phyloP scores from a whole-genome alignment of 331 rosid genomes.

The Malus hybrid region DNA sequence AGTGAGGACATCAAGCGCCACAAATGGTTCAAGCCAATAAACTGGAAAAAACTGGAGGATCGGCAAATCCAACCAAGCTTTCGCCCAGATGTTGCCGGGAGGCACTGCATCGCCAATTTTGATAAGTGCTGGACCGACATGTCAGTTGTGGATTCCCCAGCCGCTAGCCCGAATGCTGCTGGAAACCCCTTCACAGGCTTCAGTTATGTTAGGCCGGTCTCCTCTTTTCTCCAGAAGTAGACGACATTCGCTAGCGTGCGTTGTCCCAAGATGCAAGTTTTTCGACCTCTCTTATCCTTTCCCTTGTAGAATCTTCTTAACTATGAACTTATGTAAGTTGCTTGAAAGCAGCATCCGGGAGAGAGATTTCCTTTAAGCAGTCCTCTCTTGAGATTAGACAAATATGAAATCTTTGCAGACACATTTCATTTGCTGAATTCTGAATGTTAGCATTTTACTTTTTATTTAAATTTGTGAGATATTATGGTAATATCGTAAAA shows the following conservation, averaged over 20 bases:
- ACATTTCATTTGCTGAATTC: background rate
- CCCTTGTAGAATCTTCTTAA: background rate
- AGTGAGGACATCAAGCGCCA: constrained; percentile 70
- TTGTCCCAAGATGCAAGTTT: background rate
- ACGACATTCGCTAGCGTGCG: constrained; percentile 9
- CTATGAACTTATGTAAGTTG: background rate
- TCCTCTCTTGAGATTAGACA: background rate
- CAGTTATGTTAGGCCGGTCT: constrained; percentile 73
- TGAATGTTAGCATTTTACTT: background rate
- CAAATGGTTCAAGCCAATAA: constrained; percentile 86
- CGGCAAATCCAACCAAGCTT: constrained; percentile 89
- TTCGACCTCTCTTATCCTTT: background rate
- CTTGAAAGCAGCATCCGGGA: background rate
- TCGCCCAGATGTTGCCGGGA: constrained; percentile 80
- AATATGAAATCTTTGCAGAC: background rate
- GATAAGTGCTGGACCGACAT: constrained; percentile 93
- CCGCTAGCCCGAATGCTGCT: constrained; percentile 64
- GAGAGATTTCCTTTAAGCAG: background rate
- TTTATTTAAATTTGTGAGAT: background rate
- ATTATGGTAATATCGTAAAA: background rate
- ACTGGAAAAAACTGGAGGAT: constrained; percentile 69
- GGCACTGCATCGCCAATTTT: constrained; percentile 83
- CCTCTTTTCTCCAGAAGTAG: constrained; percentile 62
- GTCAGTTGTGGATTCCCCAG: constrained; percentile 82
- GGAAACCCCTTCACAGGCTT: constrained; percentile 76